Conservation (phyloP, 495 filamentous ascomycete species). For the Elasticomyces elasticus region DNA sequence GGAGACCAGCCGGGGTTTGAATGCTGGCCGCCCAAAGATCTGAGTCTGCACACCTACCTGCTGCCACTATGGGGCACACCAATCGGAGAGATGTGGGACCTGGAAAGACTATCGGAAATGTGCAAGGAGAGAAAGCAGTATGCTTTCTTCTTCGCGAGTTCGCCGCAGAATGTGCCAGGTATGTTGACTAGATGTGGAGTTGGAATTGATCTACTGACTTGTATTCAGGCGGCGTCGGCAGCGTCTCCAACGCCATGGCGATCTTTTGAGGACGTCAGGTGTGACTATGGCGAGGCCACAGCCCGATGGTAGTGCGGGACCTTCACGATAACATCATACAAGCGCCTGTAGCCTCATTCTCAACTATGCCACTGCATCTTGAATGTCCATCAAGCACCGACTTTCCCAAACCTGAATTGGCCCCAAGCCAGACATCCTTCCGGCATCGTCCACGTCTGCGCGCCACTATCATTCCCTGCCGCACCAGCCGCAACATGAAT, state of each 20-base stretch:
- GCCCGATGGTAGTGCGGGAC: too few relatives aligned
- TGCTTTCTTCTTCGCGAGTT: slow-evolving; percentile 56
- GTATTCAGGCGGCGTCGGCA: neutral
- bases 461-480: slow-evolving; percentile 20
- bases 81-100: slow-evolving; percentile 51
- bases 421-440: slow-evolving; percentile 26
- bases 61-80: slow-evolving; percentile 55
- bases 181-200: slow-evolving; percentile 3
- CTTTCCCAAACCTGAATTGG: slow-evolving; percentile 26
- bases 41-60: slow-evolving; percentile 49
- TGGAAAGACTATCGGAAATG: slow-evolving; percentile 39
- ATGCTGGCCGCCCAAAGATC: slow-evolving; percentile 41
- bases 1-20: slow-evolving; percentile 54
- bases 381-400: slow-evolving; percentile 1
- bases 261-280: neutral
- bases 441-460: slow-evolving; percentile 23
- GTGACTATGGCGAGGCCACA: too few relatives aligned
- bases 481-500: slow-evolving; percentile 52
- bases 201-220: neutral
- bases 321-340: too few relatives aligned
- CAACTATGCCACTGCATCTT: too few relatives aligned
- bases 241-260: neutral
- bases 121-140: slow-evolving; percentile 46
- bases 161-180: slow-evolving; percentile 45
- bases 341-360: too few relatives aligned